These are phyloP conservation scores for Alternaria brassicicola DNA, from an alignment of 2,329 filamentous ascomycete species.

Conservation along the genomic window DNA sequence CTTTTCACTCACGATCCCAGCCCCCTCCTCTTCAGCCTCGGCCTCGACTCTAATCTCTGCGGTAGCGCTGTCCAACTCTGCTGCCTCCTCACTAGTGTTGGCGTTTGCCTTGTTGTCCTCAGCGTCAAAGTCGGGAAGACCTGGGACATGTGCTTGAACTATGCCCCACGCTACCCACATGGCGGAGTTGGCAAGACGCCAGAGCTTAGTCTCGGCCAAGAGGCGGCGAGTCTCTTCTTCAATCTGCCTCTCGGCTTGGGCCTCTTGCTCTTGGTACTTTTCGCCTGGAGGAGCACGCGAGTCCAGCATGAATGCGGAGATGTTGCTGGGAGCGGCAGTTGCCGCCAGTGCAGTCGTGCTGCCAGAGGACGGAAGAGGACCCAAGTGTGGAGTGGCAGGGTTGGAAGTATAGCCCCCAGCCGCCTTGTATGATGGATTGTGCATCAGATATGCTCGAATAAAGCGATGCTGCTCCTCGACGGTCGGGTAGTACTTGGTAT, in stretches of 20 bases:
- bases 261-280: slow-evolving; percentile 48
- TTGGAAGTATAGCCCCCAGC: slow-evolving; percentile 59
- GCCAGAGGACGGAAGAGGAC: slow-evolving; percentile 38
- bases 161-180: slow-evolving; percentile 97
- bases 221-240: slow-evolving; percentile 74
- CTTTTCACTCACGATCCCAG: slow-evolving; percentile 36
- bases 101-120: slow-evolving; percentile 21
- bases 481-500: slow-evolving; percentile 73
- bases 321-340: slow-evolving; percentile 44
- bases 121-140: slow-evolving; percentile 62
- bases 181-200: slow-evolving; percentile 86
- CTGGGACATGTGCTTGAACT: slow-evolving; percentile 87
- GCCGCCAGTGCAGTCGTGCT: slow-evolving; percentile 43
- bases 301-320: slow-evolving; percentile 80
- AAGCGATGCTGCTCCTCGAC: slow-evolving; percentile 83
- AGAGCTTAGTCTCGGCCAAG: slow-evolving; percentile 78
- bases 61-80: slow-evolving; percentile 36
- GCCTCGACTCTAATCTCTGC: slow-evolving; percentile 28
- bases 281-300: slow-evolving; percentile 46
- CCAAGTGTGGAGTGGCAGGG: slow-evolving; percentile 44
- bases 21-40: slow-evolving; percentile 24
- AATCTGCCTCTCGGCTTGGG: slow-evolving; percentile 62
- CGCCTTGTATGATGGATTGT: slow-evolving; percentile 71
- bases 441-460: slow-evolving; percentile 83
- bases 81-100: slow-evolving; percentile 25